Evolutionary conservation across 352 stramenopile species (phyloP), one percentile per base, ranked within the genome.

Genomic region (Pythium myriotylum): DNA sequence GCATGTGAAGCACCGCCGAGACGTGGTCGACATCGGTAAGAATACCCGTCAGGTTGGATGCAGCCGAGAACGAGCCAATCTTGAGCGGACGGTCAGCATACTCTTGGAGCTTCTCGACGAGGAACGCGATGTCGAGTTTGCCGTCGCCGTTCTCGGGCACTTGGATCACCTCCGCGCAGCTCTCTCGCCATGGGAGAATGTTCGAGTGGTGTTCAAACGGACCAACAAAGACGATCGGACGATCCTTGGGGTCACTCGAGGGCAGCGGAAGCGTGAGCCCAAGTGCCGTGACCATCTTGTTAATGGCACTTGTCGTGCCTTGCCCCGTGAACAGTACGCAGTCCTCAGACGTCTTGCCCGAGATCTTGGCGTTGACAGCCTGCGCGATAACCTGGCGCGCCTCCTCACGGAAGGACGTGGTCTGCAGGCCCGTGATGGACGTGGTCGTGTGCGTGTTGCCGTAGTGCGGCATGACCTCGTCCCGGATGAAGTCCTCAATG

Each of bases 121-220:
- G 68, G 14, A 89, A 61, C 16, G 33, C 55, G 14, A 85, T 33
- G 66, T 92, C 81, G 4, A 94, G 27, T 24, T 76, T 67, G 22
- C 64, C 68, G 6, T 72, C 59, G 5, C 32, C 39, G 49, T 72
- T 65, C 50, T 79, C 81, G 37, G 68, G 62, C 10, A 96, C 67
- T 27, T 67, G 70, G 19, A 92, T 59, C 2, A 96, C 79, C 22
- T 94, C 73, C 1, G 77, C 79, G 19, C 62, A 77, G 48, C 74
- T 88, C 78, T 99, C 95, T 49, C 95, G 70, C 94, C 94, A 99
- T 14, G 94, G 94, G 6, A 99, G 68, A 9, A 98, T 62, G 73
- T 98, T 98, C 22, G 89, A 97, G 71, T 99, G 96, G 73, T 99
- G 96, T 71, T 98, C 96, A 59, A 95, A 97, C 10, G 93, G 94